Conservation (phyloP, 805 yeast genomes). For the Cyberlindnera misumaiensis region DNA sequence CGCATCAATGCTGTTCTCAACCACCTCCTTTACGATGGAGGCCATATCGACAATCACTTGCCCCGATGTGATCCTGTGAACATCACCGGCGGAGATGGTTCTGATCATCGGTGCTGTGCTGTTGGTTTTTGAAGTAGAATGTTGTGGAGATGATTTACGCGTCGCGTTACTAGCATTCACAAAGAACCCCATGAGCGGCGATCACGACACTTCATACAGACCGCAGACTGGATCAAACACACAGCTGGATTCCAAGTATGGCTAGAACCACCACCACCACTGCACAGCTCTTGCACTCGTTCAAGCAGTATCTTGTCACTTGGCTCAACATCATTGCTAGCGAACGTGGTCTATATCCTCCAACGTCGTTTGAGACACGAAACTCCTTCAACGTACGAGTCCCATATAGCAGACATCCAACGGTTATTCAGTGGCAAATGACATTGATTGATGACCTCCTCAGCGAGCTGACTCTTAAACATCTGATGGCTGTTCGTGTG, state of each 20-base stretch:
- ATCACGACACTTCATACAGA: no score
- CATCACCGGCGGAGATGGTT: constrained; percentile 32
- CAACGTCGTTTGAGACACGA: constrained; percentile 27
- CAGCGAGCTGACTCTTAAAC: constrained; percentile 16
- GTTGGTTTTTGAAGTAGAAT: background rate
- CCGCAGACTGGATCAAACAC: no score
- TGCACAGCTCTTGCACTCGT: constrained; percentile 1
- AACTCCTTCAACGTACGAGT: constrained; percentile 37
- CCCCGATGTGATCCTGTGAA: constrained; percentile 80
- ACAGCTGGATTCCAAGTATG: background rate
- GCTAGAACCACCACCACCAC: background rate
- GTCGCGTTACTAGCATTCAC: background rate
- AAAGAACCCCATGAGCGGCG: no score
- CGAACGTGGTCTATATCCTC: constrained; percentile 32
- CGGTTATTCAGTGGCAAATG: constrained; percentile 15
- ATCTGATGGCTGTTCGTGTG: constrained; percentile 29
- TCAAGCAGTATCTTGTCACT: constrained; percentile 27
- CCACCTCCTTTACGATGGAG: constrained; percentile 74
- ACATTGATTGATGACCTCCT: constrained; percentile 10
- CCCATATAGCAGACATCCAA: constrained; percentile 41
- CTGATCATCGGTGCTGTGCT: constrained; percentile 2
- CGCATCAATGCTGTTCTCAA: constrained; percentile 87
- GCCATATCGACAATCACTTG: constrained; percentile 82
- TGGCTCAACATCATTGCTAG: constrained; percentile 30
- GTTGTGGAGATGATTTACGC: background rate